A percentile compares a stretch with the other conserved stretches of the same genome.
phyloP scores from a whole-genome alignment of 768 basidiomycete species.

The Leccinum pellstonianum region DNA sequence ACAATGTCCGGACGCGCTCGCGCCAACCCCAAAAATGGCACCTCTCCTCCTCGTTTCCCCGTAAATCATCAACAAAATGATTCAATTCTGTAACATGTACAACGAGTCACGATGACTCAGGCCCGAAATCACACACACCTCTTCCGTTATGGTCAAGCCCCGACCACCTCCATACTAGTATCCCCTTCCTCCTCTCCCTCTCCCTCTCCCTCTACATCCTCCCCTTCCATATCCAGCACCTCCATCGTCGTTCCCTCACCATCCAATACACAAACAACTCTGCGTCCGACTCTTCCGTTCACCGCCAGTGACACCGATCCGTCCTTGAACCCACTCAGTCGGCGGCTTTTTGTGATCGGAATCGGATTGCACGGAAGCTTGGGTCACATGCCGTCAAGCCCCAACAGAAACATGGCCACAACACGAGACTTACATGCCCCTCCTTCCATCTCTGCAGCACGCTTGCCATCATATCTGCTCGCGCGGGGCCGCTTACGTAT shows the following conservation, averaged over 20 bases:
- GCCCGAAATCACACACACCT: conserved; percentile 12
- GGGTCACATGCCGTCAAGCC: conserved; percentile 30
- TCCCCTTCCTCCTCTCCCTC: conserved; percentile 39
- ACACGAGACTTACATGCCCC: conserved; percentile 59
- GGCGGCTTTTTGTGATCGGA: conserved; percentile 57
- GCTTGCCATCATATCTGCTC: conserved; percentile 65
- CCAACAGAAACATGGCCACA: conserved; percentile 30
- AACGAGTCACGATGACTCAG: conserved; percentile 29
- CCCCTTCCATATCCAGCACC: conserved; percentile 75
- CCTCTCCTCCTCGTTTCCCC: conserved; percentile 31
- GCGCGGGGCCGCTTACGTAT: conserved; percentile 54
- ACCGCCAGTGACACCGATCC: conserved; percentile 61
- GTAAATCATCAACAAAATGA: conserved; percentile 20
- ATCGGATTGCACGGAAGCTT: conserved; percentile 51
- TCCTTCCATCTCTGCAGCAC: conserved; percentile 55
- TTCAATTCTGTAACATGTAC: conserved; percentile 14
- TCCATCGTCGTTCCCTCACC: conserved; percentile 61
- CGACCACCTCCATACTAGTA: conserved; percentile 23
- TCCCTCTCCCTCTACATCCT: conserved; percentile 44
- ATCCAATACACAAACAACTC: conserved; percentile 76
- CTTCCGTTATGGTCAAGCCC: conserved; percentile 19
- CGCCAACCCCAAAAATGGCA: conserved; percentile 26
- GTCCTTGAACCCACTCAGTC: conserved; percentile 49
- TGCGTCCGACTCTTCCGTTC: conserved; percentile 72
- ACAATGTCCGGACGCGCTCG: conserved; percentile 38